A percentile compares a stretch with the other conserved stretches of the same genome.
Evolutionary conservation across 2,329 filamentous ascomycete genomes (phyloP).

Genomic region (Nemania sp.): DNA sequence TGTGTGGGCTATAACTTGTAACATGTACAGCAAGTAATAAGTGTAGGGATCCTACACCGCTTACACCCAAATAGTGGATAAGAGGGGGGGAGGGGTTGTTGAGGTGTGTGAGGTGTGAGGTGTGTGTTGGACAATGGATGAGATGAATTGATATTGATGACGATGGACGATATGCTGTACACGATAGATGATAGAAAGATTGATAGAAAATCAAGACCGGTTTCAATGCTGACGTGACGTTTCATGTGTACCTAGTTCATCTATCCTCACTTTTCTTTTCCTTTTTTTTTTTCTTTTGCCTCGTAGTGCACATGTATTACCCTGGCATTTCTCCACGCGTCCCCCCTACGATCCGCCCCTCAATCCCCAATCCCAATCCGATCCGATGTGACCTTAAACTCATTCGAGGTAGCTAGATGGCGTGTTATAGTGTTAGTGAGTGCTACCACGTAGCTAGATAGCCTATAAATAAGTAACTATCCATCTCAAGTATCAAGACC

Average conservation of each 20-base stretch:
- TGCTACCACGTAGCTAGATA: background rate
- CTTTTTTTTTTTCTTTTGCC: background rate
- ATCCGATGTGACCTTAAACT: background rate
- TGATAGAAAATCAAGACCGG: background rate
- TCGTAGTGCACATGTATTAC: background rate
- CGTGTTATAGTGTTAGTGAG: too few relatives aligned
- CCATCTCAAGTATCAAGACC: background rate
- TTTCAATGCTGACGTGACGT: background rate
- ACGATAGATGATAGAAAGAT: background rate
- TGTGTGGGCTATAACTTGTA: too few relatives aligned
- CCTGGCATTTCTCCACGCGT: background rate
- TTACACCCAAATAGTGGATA: background rate
- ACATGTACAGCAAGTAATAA: too few relatives aligned
- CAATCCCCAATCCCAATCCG: background rate
- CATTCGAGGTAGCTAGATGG: too few relatives aligned
- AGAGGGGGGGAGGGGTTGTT: too few relatives aligned
- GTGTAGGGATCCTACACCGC: background rate
- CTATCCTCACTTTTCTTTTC: background rate
- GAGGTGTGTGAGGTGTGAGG: too few relatives aligned
- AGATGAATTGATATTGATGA: too few relatives aligned
- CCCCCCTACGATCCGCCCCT: background rate
- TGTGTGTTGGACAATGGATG: too few relatives aligned
- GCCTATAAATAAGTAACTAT: background rate
- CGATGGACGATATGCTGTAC: too few relatives aligned
- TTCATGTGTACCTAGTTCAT: background rate